Base-by-base conservation (phyloP, 176 grass and related monocot species). In the Ananas comosus region DNA sequence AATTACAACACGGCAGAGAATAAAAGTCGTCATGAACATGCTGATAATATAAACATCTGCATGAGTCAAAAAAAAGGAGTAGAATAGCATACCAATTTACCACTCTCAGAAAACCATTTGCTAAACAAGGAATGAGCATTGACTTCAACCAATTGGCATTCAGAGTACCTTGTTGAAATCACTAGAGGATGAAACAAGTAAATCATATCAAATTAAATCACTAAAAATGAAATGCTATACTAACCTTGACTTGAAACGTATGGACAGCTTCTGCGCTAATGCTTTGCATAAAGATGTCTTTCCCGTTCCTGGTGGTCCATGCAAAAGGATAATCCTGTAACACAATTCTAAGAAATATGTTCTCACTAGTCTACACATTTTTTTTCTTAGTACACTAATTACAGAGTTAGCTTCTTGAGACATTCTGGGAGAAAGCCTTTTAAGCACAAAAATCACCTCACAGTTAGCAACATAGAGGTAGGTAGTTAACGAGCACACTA, bases 51-150 rank as follows among this genome's bases (percentile, higher is more conserved):
- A 42, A 42, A 42, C 4, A 42, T 42, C 4, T 42, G 33, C 33
- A 42, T 42, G 33, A 42, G 4, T 4, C 33, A 42, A 17, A 59
- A 28, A 71, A 66, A 48, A 19, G 12, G 58, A 65, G 52, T 72
- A 59, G 63, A 78, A 82, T n/a, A 48, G 19, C 89, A 14, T 99
- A 99, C 94, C 86, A 99, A 50, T 88, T 99, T 99, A 50, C 94
- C 94, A 80, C 94, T 99, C 88, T 99, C 94, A 80, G 94, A 99
- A 83, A 99, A 99, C 94, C 94, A 99, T 84, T 99, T 99, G 87
- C 94, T 99, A 84, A 99, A 93, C 72, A 99, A 78, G 16, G 94
- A 99, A 86, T 99, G 94, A 71, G 94, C 94, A 80, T 99, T 99
- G 67, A 99, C 89, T 88, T 99, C 94, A 63, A 99, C 64, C 83